Percentiles rank a stretch among this genome's conserved stretches.
Evolutionary conservation across 495 filamentous ascomycete genomes (phyloP).

Genomic region (Lepidopterella palustris): DNA sequence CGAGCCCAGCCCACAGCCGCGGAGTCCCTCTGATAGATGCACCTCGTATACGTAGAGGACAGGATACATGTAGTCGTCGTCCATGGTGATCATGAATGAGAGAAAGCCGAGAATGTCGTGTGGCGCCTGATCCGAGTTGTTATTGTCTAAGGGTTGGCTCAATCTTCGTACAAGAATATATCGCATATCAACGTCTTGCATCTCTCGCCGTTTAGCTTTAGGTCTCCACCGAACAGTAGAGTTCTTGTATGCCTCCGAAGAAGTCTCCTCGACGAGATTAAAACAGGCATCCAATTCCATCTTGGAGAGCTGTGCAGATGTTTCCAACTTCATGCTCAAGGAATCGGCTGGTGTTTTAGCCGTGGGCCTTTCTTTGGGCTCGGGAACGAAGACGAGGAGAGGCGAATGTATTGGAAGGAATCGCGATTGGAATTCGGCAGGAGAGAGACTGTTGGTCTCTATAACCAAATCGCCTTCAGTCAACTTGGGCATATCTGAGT

Average conservation of each 20-base stretch:
- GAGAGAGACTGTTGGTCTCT: not conserved
- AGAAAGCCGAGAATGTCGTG: conserved; percentile 51
- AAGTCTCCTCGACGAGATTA: conserved; percentile 63
- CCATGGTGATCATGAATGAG: conserved; percentile 78
- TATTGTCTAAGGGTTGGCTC: not conserved
- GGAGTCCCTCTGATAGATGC: conserved; percentile 54
- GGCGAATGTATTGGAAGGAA: conserved; percentile 30
- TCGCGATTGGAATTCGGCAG: not conserved
- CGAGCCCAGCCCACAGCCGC: conserved; percentile 42
- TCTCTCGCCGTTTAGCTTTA: conserved; percentile 62
- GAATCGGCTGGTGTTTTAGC: too few relatives aligned
- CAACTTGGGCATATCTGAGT: not conserved
- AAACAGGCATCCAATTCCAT: conserved; percentile 62
- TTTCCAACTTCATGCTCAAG: not conserved
- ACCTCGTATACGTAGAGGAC: conserved; percentile 89
- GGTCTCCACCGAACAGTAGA: conserved; percentile 66
- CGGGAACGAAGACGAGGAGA: conserved; percentile 5
- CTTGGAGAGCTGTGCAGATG: conserved; percentile 36
- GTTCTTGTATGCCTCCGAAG: conserved; percentile 55
- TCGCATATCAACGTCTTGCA: conserved; percentile 58
- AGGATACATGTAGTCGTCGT: conserved; percentile 53
- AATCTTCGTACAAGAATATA: conserved; percentile 31
- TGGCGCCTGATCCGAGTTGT: not conserved
- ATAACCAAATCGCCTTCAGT: not conserved
- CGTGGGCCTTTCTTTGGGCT: not conserved